Evolutionary conservation across 768 basidiomycete species (phyloP), one percentile per base, ranked within the genome.

Genomic region (Leucosporidium creatinivorum): DNA sequence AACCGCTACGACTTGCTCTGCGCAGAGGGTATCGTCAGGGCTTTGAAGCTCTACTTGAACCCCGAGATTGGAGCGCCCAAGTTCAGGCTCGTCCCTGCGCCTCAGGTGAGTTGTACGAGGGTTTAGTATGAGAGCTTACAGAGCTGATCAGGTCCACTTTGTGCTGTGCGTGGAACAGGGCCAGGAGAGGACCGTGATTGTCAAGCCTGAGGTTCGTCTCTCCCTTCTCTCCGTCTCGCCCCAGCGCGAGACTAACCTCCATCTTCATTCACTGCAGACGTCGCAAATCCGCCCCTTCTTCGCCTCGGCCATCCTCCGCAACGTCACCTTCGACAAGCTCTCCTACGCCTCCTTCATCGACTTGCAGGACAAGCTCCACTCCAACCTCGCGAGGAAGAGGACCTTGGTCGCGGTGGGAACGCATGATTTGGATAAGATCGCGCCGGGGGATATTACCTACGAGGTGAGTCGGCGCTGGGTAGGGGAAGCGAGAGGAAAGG

Each of bases 1-100:
- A 99, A 99, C 79, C 87, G 94, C 86, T 98, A 98, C 76, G 96
- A 99, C 80, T 83, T 99, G 25, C 84, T 99, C 62, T 99, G 96
- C 77, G 87, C 96, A 76, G 96, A 99, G 80, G 96, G 96, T 66
- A 89, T 99, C 75, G 84, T 93, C 26, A 84, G 91, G 15, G 90
- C 87, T 12, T 83, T 99, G 61, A 84, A 85, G 33, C 84, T 88
- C 70, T 99, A 93, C 84, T 81, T 96, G 57, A 25, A 61, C 10
- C 72, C 72, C 18, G 68, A 65, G 33, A 21, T 36, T 3, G 72
- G 68, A 8, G 60, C 64, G 12, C 68, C 72, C 23, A 63, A 62
- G 44, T 73, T 69, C 31, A 48, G 47, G 15, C 36, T 69, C 52
- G 65, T 62, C 49, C 72, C 66, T 10, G 72, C 72, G 1, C 68